These are phyloP conservation scores for Halophytophthora batemanensis DNA, from an alignment of 352 stramenopile species.

Conservation along the genomic window DNA sequence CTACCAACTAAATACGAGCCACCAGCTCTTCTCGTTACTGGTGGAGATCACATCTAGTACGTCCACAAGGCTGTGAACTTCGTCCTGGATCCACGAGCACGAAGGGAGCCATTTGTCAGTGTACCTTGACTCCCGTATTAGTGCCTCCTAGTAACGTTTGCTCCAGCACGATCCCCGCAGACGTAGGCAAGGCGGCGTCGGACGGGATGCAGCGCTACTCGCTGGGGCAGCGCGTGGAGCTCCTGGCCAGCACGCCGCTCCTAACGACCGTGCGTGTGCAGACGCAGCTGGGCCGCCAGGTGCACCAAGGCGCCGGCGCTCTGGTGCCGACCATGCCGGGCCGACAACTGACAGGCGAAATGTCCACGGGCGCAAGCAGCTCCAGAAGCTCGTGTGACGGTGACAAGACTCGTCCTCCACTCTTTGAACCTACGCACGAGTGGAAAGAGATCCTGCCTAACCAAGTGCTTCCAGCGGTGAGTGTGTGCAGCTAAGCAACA, in stretches of 20 bases:
- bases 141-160: no score
- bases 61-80: no score
- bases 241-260: slow-evolving; percentile 18
- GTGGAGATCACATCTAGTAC: no score
- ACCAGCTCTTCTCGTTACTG: no score
- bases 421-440: slow-evolving; percentile 57
- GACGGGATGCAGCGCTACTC: slow-evolving; percentile 14
- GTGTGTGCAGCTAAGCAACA: background rate
- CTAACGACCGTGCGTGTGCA: slow-evolving; percentile 16
- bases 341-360: background rate
- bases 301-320: background rate
- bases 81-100: no score
- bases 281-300: slow-evolving; percentile 5
- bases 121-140: no score
- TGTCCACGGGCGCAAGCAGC: background rate
- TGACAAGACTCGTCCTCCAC: slow-evolving; percentile 3
- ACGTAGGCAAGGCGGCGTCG: no score
- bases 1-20: no score
- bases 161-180: no score
- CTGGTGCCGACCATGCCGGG: slow-evolving; percentile 8
- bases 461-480: slow-evolving; percentile 46
- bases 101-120: no score
- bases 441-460: slow-evolving; percentile 57
- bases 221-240: slow-evolving; percentile 14
- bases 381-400: background rate